A percentile compares a stretch with the other conserved stretches of the same genome.
Conservation (phyloP, 2,329 filamentous ascomycete genomes). For the Aspergillus caelatus region DNA sequence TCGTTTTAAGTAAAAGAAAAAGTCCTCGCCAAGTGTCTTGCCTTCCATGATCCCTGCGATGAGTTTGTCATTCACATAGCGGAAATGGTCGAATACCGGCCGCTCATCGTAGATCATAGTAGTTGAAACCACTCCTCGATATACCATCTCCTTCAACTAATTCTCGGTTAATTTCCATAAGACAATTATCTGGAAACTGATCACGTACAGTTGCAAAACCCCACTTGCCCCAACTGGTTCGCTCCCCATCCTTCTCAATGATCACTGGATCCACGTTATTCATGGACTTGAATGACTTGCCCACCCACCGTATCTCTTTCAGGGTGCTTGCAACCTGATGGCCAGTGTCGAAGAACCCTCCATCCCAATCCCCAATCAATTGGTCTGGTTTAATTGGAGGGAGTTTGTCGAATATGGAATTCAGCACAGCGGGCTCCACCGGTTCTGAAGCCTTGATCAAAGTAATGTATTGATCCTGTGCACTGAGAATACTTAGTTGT, state of each 20-base stretch:
- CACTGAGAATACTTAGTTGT: not conserved
- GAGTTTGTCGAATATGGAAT: constrained; percentile 9
- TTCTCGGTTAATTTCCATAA: not conserved
- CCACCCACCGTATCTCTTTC: constrained; percentile 13
- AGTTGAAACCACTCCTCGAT: constrained; percentile 9
- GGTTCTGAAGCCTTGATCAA: not conserved
- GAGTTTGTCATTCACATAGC: constrained; percentile 11
- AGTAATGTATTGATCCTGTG: not conserved
- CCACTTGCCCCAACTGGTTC: constrained; percentile 4
- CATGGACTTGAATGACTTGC: constrained; percentile 9
- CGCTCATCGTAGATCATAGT: constrained; percentile 16
- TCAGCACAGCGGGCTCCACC: not conserved
- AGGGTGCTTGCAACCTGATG: constrained; percentile 4
- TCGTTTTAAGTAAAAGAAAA: not conserved
- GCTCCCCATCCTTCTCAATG: constrained; percentile 6
- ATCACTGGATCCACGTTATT: constrained; percentile 14
- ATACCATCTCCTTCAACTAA: constrained; percentile 7
- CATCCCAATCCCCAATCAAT: constrained; percentile 12
- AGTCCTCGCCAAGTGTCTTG: not conserved
- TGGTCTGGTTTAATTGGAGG: constrained; percentile 1
- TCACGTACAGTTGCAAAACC: constrained; percentile 5
- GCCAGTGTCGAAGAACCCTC: constrained; percentile 14
- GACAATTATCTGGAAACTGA: not conserved
- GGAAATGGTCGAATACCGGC: constrained; percentile 14
- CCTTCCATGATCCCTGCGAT: constrained; percentile 13